These are phyloP conservation scores for Phytophthora cajani DNA, from an alignment of 352 stramenopile genomes.

Conservation along the genomic window DNA sequence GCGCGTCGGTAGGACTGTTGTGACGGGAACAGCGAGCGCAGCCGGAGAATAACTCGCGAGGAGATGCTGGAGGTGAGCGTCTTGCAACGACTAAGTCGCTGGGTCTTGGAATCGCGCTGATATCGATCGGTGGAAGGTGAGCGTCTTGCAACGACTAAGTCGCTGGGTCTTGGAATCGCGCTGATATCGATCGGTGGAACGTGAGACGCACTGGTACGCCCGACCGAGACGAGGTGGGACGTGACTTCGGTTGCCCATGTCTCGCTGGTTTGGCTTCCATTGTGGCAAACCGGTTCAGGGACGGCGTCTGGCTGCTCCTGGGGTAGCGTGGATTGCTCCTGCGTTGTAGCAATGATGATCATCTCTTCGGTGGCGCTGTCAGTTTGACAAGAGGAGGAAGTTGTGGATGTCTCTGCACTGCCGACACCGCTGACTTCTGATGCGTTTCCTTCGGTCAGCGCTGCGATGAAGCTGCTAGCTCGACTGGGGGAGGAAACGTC, in stretches of 20 bases:
- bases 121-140: constrained; percentile 26
- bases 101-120: constrained; percentile 7
- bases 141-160: background rate
- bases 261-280: background rate
- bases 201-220: constrained; percentile 11
- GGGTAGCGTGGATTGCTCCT: background rate
- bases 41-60: background rate
- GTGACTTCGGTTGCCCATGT: background rate
- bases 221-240: background rate
- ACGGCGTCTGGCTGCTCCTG: background rate
- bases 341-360: background rate
- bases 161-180: constrained; percentile 5
- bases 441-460: background rate
- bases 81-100: background rate
- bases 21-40: background rate
- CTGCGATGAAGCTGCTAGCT: background rate
- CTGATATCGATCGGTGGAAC: constrained; percentile 27
- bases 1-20: constrained; percentile 2
- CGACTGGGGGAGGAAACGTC: background rate
- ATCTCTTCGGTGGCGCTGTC: background rate
- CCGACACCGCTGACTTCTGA: background rate
- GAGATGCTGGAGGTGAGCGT: constrained; percentile 1
- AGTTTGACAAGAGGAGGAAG: background rate
- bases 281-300: background rate
- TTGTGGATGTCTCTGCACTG: background rate